phyloP scores from a whole-genome alignment of 768 basidiomycete genomes.

The Mrakia blollopis region DNA sequence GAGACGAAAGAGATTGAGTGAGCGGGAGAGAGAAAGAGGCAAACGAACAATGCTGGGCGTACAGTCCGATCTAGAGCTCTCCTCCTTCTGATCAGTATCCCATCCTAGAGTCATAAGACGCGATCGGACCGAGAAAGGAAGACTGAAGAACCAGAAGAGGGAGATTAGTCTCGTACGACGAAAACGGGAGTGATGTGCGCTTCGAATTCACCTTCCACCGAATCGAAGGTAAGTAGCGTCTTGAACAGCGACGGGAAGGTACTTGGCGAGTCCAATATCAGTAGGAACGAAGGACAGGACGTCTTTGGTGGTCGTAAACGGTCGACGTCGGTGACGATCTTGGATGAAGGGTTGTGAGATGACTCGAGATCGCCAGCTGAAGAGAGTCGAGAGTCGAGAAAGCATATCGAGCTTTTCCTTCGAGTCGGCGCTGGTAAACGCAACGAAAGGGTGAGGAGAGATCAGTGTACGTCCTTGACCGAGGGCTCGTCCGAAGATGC shows the following conservation, averaged over 20 bases:
- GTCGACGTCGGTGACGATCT: conserved; percentile 58
- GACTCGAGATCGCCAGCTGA: conserved; percentile 67
- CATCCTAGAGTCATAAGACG: conserved; percentile 70
- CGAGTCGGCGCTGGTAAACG: neutral
- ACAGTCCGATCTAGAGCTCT: conserved; percentile 43
- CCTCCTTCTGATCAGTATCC: conserved; percentile 49
- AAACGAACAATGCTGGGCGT: neutral
- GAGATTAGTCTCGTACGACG: neutral
- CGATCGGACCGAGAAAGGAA: conserved; percentile 62
- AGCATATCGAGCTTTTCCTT: conserved; percentile 35
- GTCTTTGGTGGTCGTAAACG: conserved; percentile 66
- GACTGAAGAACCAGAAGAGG: conserved; percentile 30
- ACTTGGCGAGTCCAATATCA: conserved; percentile 63
- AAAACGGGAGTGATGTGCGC: too few relatives aligned
- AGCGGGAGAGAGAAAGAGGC: neutral
- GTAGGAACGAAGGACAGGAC: conserved; percentile 70
- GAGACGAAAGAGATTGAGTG: neutral
- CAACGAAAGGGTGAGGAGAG: neutral
- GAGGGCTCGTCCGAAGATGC: neutral
- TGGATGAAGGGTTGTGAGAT: conserved; percentile 57
- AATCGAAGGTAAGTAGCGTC: conserved; percentile 52
- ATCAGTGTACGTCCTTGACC: neutral
- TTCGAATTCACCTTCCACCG: conserved; percentile 37
- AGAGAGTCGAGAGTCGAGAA: conserved; percentile 54
- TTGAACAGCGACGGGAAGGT: conserved; percentile 54